phyloP scores from a whole-genome alignment of 148 eudicot genomes.

The Rhododendron molle region DNA sequence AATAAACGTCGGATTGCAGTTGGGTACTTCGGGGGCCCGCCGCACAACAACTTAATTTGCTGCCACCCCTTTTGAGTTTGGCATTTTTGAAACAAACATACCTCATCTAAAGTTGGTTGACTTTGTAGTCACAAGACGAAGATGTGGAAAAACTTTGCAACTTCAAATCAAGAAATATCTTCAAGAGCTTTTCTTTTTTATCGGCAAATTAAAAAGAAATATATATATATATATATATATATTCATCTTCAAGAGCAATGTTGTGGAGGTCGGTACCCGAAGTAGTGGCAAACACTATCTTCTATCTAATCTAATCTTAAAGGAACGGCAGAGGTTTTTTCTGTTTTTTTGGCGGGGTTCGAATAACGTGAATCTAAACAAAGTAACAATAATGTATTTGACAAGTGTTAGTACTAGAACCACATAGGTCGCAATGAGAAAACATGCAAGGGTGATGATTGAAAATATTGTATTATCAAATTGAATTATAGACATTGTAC shows the following conservation, averaged over 20 bases:
- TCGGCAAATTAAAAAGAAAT: neutral
- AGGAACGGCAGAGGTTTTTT: neutral
- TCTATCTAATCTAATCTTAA: neutral
- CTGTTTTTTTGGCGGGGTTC: too few species aligned
- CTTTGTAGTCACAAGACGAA: neutral
- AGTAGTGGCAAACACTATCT: neutral
- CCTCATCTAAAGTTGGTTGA: neutral
- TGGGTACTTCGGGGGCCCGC: too few species aligned
- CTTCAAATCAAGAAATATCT: neutral
- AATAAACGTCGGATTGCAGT: too few species aligned
- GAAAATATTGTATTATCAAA: too few species aligned
- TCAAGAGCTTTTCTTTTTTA: neutral
- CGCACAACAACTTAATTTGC: neutral
- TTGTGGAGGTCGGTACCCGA: neutral
- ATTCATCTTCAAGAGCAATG: neutral
- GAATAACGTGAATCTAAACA: too few species aligned
- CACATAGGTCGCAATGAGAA: too few species aligned
- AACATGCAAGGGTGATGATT: too few species aligned
- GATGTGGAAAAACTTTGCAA: neutral
- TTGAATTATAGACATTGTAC: too few species aligned
- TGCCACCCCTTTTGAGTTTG: neutral
- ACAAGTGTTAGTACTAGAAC: too few species aligned
- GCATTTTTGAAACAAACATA: constrained; percentile 1
- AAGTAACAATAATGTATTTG: too few species aligned
- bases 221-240: too few species aligned